A percentile compares a stretch with the other conserved stretches of the same genome.
Conservation (phyloP, 768 basidiomycete genomes). For the Tricholoma saponaceum region DNA sequence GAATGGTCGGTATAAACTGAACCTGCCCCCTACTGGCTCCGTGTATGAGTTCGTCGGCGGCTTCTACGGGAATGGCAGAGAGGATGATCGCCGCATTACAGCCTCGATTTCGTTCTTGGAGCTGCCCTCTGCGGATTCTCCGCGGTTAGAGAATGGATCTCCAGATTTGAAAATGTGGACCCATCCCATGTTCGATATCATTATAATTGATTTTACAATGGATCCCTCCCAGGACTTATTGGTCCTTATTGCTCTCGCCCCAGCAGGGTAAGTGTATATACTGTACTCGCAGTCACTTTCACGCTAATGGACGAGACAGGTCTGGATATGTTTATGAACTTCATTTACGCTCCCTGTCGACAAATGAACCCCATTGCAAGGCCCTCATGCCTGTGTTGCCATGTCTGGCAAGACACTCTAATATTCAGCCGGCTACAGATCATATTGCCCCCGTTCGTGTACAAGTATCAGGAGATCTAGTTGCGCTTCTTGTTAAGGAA, state of each 20-base stretch:
- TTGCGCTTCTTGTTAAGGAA: constrained; percentile 49
- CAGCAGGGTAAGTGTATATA: constrained; percentile 31
- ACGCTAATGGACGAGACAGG: constrained; percentile 17
- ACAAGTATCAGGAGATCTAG: constrained; percentile 40
- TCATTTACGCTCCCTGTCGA: constrained; percentile 46
- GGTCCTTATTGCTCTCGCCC: constrained; percentile 42
- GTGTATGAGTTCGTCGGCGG: constrained; percentile 51
- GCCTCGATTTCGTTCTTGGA: constrained; percentile 48
- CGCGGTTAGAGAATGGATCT: constrained; percentile 16
- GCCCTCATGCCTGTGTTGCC: constrained; percentile 35
- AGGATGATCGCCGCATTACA: constrained; percentile 36
- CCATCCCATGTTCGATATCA: constrained; percentile 36
- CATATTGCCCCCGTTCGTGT: constrained; percentile 37
- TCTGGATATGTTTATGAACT: constrained; percentile 43
- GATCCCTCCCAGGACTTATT: constrained; percentile 52
- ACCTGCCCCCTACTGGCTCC: constrained; percentile 40
- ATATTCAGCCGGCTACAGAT: constrained; percentile 24
- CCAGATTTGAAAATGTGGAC: constrained; percentile 36
- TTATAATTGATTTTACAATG: constrained; percentile 54
- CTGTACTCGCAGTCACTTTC: neutral
- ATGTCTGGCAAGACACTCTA: constrained; percentile 31
- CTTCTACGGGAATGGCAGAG: constrained; percentile 46
- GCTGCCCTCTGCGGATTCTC: constrained; percentile 33
- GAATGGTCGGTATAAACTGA: constrained; percentile 32
- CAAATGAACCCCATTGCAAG: constrained; percentile 46